Evolutionary conservation across 306 rosid species (phyloP).

Genomic region (Prosopis cineraria): DNA sequence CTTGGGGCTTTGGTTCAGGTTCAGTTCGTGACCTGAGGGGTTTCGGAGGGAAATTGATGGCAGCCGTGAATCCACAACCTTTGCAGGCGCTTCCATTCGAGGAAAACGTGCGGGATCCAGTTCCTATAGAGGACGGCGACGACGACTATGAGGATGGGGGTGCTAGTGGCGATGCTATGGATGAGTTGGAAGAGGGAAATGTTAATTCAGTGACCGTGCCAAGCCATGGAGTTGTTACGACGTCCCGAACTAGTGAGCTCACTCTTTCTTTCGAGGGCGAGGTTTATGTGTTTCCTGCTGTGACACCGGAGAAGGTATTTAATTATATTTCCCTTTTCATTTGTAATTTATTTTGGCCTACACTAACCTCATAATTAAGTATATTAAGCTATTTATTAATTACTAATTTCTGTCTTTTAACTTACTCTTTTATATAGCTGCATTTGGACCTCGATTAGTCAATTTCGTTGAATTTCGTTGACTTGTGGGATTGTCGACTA

Average conservation of each 20-base stretch:
- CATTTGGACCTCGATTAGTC: not conserved
- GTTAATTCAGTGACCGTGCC: conserved; percentile 53
- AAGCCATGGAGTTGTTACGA: conserved; percentile 47
- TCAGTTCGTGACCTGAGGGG: conserved; percentile 24
- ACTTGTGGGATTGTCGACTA: not conserved
- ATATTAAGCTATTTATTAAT: not conserved
- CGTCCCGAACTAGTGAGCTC: conserved; percentile 83
- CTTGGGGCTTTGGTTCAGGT: conserved; percentile 55
- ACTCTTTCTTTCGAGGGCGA: conserved; percentile 97
- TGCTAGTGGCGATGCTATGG: conserved; percentile 56
- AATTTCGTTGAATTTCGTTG: conserved; percentile 7
- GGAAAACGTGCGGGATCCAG: conserved; percentile 43
- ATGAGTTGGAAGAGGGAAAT: conserved; percentile 58
- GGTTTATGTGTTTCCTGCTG: conserved; percentile 92
- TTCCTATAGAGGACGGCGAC: conserved; percentile 50
- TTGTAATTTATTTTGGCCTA: not conserved
- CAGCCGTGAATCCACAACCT: conserved; percentile 73
- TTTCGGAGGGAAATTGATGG: conserved; percentile 46
- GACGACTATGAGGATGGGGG: conserved; percentile 61
- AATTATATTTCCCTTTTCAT: not conserved
- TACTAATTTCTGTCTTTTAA: not conserved
- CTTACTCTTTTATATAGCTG: conserved; percentile 9
- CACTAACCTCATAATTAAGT: not conserved
- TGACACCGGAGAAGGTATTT: conserved; percentile 81
- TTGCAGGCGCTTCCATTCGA: conserved; percentile 62